Percentiles rank a stretch among this genome's conserved stretches.
Evolutionary conservation across 805 yeast genomes (phyloP).

Genomic region (Kluyveromyces aestuarii): DNA sequence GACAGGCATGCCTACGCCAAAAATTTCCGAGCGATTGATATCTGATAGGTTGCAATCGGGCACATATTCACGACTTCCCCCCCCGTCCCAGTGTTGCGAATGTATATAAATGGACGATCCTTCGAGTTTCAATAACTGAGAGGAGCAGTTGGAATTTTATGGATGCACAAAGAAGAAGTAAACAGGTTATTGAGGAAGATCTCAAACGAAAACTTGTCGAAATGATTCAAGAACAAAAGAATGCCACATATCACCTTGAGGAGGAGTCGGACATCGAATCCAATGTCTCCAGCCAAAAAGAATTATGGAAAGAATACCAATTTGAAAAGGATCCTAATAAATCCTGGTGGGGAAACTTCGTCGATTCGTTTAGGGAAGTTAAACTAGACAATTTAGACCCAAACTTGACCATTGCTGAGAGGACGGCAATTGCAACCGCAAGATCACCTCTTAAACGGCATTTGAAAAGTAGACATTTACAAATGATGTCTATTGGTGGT

Average conservation of each 20-base stretch:
- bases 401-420: slow-evolving; percentile 34
- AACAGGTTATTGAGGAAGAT: neutral
- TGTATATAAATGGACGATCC: no score
- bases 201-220: neutral
- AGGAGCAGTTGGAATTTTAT: no score
- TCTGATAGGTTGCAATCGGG: no score
- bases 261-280: neutral
- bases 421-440: slow-evolving; percentile 36
- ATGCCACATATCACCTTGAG: neutral
- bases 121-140: no score
- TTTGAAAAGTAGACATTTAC: slow-evolving; percentile 45
- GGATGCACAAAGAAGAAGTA: neutral
- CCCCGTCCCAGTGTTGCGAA: no score
- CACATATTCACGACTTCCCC: no score
- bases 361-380: neutral
- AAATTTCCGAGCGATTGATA: no score
- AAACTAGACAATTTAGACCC: slow-evolving; percentile 28
- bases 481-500: slow-evolving; percentile 65
- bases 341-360: neutral
- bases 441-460: slow-evolving; percentile 47
- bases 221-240: neutral
- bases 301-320: neutral
- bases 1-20: no score
- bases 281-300: neutral
- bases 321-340: neutral